A percentile compares a stretch with the other conserved stretches of the same genome.
phyloP scores from a whole-genome alignment of 352 stramenopile genomes.

The Globisporangium heterothallicum region DNA sequence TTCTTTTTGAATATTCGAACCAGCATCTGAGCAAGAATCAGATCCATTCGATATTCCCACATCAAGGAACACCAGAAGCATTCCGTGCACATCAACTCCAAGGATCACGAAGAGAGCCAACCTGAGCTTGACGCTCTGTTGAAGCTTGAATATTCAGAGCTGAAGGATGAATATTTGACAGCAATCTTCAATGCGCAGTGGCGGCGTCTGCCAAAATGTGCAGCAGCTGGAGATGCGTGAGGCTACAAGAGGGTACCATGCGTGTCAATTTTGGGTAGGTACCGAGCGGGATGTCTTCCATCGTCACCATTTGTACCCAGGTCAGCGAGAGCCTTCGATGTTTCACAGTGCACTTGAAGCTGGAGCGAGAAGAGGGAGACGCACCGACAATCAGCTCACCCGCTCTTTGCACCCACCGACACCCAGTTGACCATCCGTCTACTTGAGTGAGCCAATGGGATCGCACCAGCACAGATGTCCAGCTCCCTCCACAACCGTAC shows the following conservation, averaged over 20 bases:
- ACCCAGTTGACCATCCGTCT: conserved; percentile 7
- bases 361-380: not conserved
- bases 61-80: not conserved
- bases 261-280: too few relatives aligned
- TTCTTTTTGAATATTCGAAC: not conserved
- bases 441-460: conserved; percentile 5
- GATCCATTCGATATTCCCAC: not conserved
- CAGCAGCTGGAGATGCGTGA: too few relatives aligned
- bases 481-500: not conserved
- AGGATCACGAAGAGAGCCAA: not conserved
- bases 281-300: too few relatives aligned
- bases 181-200: too few relatives aligned
- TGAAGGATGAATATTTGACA: not conserved
- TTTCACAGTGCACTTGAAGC: too few relatives aligned
- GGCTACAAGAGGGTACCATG: too few relatives aligned
- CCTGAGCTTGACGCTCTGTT: not conserved
- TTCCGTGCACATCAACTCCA: not conserved
- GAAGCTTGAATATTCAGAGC: not conserved
- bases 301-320: too few relatives aligned
- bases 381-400: not conserved
- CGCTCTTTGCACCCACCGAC: not conserved
- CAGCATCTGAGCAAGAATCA: not conserved
- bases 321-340: too few relatives aligned
- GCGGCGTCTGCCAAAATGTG: too few relatives aligned
- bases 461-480: conserved; percentile 8